Percentiles rank a stretch among this genome's conserved stretches.
phyloP scores from a whole-genome alignment of 2,329 filamentous ascomycete species.

The Trichophyton schoenleinii region DNA sequence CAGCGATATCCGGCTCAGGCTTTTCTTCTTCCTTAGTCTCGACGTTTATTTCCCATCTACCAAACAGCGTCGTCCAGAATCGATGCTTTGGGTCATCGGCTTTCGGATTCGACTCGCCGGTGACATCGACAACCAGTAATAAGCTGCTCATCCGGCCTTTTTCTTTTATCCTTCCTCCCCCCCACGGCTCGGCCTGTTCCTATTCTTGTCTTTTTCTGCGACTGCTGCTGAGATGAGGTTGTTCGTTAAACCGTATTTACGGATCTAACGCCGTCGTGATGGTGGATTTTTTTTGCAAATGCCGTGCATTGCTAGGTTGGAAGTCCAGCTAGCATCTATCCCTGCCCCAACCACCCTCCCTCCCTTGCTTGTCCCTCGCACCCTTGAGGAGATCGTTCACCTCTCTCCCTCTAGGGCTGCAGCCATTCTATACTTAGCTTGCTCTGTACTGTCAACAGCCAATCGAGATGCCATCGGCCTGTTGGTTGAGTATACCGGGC shows the following conservation, averaged over 20 bases:
- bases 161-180: neutral
- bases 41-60: neutral
- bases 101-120: neutral
- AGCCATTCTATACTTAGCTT: neutral
- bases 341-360: neutral
- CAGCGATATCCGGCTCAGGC: neutral
- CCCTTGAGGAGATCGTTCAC: neutral
- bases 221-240: neutral
- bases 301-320: neutral
- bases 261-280: neutral
- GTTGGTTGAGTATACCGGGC: no score
- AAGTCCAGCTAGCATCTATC: neutral
- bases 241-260: neutral
- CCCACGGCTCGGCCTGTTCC: neutral
- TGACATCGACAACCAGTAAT: neutral
- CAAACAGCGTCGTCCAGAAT: neutral
- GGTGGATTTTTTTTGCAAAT: neutral
- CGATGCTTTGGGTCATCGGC: neutral
- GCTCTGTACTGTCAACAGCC: neutral
- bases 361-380: neutral
- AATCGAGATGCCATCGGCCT: neutral
- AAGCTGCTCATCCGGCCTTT: neutral
- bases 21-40: conserved; percentile 1
- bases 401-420: neutral
- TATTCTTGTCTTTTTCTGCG: neutral